Evolutionary conservation across 805 yeast species (phyloP).

Genomic region (Maudiozyma pseudohumilis): DNA sequence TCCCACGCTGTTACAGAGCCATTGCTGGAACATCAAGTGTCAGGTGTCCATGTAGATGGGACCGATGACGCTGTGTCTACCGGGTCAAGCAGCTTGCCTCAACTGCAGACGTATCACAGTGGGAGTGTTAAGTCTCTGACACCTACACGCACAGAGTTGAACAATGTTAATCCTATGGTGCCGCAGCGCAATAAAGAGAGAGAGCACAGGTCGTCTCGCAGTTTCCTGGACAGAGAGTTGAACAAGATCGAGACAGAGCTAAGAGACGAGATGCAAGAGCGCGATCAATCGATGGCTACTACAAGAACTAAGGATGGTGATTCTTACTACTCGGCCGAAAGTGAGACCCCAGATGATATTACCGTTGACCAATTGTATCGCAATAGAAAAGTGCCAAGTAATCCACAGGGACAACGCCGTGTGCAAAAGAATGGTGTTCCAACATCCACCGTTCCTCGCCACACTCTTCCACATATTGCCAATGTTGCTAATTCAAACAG

Average conservation of each 20-base stretch:
- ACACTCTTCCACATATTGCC: conserved; percentile 2
- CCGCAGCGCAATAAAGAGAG: conserved; percentile 28
- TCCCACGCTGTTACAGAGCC: neutral
- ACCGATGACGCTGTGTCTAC: conserved; percentile 15
- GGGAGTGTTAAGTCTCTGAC: conserved; percentile 8
- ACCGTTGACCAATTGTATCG: neutral
- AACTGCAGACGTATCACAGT: conserved; percentile 15
- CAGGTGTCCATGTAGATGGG: neutral
- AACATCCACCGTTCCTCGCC: neutral
- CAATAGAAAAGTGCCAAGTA: neutral
- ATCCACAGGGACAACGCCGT: neutral
- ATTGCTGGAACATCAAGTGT: neutral
- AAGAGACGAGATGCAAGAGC: neutral
- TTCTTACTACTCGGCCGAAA: conserved; percentile 1
- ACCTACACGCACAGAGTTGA: conserved; percentile 18
- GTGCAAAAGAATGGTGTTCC: neutral
- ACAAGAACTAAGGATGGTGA: neutral
- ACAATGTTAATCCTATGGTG: conserved; percentile 22
- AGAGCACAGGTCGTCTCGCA: conserved; percentile 18
- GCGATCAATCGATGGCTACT: neutral
- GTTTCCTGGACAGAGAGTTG: conserved; percentile 10
- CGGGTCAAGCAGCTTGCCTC: conserved; percentile 22
- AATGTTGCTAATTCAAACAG: neutral
- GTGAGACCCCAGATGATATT: neutral
- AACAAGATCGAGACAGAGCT: conserved; percentile 5